Evolutionary conservation across 2,329 filamentous ascomycete genomes (phyloP), one percentile per base, ranked within the genome.

Genomic region (Apiospora saccharicola): DNA sequence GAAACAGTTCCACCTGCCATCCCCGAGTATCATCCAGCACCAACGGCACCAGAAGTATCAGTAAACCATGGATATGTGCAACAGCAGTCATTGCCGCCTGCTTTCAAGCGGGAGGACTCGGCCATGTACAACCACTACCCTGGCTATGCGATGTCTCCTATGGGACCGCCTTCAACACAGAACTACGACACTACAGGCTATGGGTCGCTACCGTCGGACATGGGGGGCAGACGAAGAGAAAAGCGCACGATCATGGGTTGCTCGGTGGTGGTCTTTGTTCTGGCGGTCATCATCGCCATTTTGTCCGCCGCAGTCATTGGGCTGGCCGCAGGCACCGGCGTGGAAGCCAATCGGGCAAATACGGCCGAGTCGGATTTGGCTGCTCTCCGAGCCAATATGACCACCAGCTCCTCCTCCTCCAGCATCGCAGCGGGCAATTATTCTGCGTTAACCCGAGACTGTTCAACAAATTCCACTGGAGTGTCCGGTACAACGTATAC

Each of bases 301-400:
- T 74, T 86, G 57, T 80, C 80, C 0, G 81, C 78, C 0, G 81
- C 83, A 1, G 84, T 86, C 16, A 82, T 86, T 70, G 85, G 84
- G 1, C 77, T 87, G 37, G 85, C 84, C 1, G 84, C 83, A 0
- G 83, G 84, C 4, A 85, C 83, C 1, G 85, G 84, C 7, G 77
- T 86, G 7, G 81, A 85, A 71, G 75, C 82, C 8, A 82, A 77
- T 73, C 80, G 83, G 67, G 83, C 84, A 7, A 84, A 79, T 70
- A 74, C 81, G 16, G 83, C 83, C 0, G 78, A 81, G 37, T 71
- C 76, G 37, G 79, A 80, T 70, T 73, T 85, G 22, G 78, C 80
- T 3, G 69, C 74, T 22, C 46, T 49, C 22, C 57, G 34, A 37
- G 44, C 44, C 43, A 69, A 69, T 26, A 49, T 24, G 16, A 69